Percentiles rank a stretch among this genome's conserved stretches.
phyloP scores from a whole-genome alignment of 1,139 yeast genomes.

The Nadsonia starkeyi-henricii region DNA sequence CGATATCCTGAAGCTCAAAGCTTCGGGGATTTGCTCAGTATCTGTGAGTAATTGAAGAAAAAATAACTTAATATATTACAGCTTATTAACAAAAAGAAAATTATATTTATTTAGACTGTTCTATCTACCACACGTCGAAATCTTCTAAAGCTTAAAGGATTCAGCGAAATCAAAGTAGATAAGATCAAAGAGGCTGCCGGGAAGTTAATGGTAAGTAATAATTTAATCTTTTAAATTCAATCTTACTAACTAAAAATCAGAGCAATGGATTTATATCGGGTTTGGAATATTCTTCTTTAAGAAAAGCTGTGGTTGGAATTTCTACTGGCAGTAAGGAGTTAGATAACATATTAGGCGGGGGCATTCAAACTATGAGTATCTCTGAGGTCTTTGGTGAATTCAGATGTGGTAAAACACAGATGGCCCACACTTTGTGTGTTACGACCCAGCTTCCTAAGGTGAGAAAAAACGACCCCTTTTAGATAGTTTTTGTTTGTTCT shows the following conservation, averaged over 20 bases:
- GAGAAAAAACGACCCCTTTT: not conserved
- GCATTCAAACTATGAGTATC: constrained; percentile 45
- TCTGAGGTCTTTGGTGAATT: constrained; percentile 54
- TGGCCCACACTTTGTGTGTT: constrained; percentile 47
- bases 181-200: constrained; percentile 49
- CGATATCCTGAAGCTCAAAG: constrained; percentile 38
- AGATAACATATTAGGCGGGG: constrained; percentile 44
- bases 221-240: constrained; percentile 1
- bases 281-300: constrained; percentile 34
- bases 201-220: constrained; percentile 27
- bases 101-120: constrained; percentile 29
- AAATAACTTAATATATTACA: not conserved
- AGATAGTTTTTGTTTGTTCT: no score
- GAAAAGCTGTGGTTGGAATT: constrained; percentile 33
- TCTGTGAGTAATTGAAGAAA: constrained; percentile 27
- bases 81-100: no score
- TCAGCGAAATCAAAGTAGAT: constrained; percentile 46
- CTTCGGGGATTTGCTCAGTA: constrained; percentile 41
- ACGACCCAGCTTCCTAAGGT: constrained; percentile 42
- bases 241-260: constrained; percentile 7
- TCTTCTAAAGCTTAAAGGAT: constrained; percentile 37
- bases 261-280: constrained; percentile 42
- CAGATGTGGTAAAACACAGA: constrained; percentile 47
- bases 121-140: constrained; percentile 42
- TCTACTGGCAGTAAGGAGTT: constrained; percentile 44